phyloP scores from a whole-genome alignment of 164 flowering plant genomes.

The Tetracentron sinense region DNA sequence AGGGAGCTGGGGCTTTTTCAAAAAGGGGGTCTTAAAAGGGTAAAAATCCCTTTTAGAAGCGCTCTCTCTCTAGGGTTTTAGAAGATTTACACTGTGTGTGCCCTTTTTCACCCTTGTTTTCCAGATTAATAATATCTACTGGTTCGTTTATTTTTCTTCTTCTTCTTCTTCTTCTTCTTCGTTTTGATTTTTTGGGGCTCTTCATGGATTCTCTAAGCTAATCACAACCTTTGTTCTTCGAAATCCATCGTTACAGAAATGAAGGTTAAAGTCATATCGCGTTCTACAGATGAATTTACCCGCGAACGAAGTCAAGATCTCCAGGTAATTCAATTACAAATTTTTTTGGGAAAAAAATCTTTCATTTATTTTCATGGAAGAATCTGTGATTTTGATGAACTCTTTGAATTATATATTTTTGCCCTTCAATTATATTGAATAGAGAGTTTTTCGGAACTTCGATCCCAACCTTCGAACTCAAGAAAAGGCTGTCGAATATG shows the following conservation, averaged over 20 bases:
- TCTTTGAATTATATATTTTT: not conserved
- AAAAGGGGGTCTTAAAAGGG: no score
- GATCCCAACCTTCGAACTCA: conserved; percentile 76
- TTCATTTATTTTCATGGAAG: not conserved
- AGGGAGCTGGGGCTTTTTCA: no score
- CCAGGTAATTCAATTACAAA: conserved; percentile 40
- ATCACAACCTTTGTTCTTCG: not conserved
- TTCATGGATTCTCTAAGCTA: no score
- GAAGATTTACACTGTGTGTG: no score
- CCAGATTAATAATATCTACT: no score
- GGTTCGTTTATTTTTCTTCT: no score
- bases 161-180: no score
- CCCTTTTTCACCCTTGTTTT: no score
- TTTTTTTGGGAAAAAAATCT: not conserved
- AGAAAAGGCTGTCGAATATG: conserved; percentile 86
- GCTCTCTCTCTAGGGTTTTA: no score
- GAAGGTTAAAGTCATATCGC: conserved; percentile 81
- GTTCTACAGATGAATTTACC: conserved; percentile 79
- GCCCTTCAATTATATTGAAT: conserved; percentile 1
- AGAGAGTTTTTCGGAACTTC: conserved; percentile 82
- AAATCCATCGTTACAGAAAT: conserved; percentile 22
- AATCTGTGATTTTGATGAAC: not conserved
- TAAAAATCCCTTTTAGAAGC: no score
- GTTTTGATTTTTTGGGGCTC: no score
- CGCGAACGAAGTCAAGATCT: conserved; percentile 94